Evolutionary conservation across 805 yeast genomes (phyloP).

Genomic region (Clavispora vitiphila): DNA sequence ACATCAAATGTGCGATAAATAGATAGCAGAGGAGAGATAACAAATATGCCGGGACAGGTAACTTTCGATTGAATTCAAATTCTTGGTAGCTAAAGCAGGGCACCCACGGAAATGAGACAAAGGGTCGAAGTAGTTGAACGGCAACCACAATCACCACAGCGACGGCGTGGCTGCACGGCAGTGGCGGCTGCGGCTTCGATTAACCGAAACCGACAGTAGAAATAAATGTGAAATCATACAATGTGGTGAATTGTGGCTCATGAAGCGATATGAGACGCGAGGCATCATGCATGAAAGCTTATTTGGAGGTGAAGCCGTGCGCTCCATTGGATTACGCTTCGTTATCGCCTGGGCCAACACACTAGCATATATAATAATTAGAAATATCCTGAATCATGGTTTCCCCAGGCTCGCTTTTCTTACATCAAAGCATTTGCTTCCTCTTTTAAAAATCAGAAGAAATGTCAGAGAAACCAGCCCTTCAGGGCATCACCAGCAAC

Average conservation of each 20-base stretch:
- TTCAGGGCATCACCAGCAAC: neutral
- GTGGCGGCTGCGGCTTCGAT: too few relatives aligned
- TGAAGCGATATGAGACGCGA: neutral
- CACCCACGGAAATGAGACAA: too few relatives aligned
- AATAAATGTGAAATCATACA: too few relatives aligned
- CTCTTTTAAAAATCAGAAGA: too few relatives aligned
- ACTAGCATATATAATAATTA: neutral
- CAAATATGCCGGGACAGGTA: too few relatives aligned
- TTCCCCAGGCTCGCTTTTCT: neutral
- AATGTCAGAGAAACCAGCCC: neutral
- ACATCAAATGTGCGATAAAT: neutral
- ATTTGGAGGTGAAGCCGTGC: neutral
- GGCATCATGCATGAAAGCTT: neutral
- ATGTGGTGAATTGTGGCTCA: too few relatives aligned
- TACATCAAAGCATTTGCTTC: neutral
- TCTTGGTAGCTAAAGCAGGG: too few relatives aligned
- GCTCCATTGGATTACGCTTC: neutral
- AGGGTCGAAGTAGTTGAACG: too few relatives aligned
- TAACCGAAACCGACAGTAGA: too few relatives aligned
- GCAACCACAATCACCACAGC: too few relatives aligned
- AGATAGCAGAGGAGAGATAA: neutral
- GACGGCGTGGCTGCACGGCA: too few relatives aligned
- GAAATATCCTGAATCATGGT: neutral
- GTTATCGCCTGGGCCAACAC: neutral
- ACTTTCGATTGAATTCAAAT: too few relatives aligned